Evolutionary conservation across 768 basidiomycete species (phyloP).

Genomic region (Boletus sp.): DNA sequence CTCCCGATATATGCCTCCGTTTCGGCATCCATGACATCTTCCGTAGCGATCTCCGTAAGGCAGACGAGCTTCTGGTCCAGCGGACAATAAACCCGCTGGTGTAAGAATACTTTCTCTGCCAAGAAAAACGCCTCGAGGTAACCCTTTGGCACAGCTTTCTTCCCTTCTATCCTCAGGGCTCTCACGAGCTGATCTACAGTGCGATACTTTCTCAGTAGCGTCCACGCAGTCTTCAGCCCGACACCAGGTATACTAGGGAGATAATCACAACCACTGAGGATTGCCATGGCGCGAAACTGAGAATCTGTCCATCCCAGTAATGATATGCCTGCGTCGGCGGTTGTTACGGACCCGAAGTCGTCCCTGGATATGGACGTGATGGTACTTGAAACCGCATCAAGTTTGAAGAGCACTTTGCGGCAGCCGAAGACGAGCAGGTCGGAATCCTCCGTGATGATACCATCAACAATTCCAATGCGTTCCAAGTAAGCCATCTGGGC

Average conservation of each 20-base stretch:
- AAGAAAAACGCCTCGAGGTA: constrained; percentile 75
- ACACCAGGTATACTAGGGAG: constrained; percentile 87
- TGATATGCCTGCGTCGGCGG: constrained; percentile 58
- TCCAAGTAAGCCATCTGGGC: constrained; percentile 95
- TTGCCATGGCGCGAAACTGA: constrained; percentile 92
- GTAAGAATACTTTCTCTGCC: constrained; percentile 89
- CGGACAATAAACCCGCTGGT: constrained; percentile 93
- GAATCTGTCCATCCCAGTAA: constrained; percentile 86
- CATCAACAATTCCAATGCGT: constrained; percentile 76
- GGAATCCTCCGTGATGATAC: constrained; percentile 95
- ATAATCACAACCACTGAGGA: constrained; percentile 92
- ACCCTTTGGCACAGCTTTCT: constrained; percentile 71
- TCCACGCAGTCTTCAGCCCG: constrained; percentile 91
- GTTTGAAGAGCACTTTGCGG: constrained; percentile 87
- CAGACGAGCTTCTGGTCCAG: constrained; percentile 60
- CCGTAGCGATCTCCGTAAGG: constrained; percentile 58
- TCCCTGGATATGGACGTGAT: constrained; percentile 63
- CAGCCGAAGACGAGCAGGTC: constrained; percentile 98
- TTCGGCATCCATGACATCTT: constrained; percentile 52
- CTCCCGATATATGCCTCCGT: constrained; percentile 71
- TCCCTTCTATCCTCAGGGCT: constrained; percentile 76
- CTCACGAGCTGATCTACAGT: constrained; percentile 82
- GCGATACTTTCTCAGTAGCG: constrained; percentile 78
- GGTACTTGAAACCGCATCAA: constrained; percentile 68
- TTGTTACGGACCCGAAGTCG: constrained; percentile 62